Evolutionary conservation across 192 early-diverging fungal species (phyloP), one percentile per base, ranked within the genome.

Genomic region (Entomortierella parvispora): DNA sequence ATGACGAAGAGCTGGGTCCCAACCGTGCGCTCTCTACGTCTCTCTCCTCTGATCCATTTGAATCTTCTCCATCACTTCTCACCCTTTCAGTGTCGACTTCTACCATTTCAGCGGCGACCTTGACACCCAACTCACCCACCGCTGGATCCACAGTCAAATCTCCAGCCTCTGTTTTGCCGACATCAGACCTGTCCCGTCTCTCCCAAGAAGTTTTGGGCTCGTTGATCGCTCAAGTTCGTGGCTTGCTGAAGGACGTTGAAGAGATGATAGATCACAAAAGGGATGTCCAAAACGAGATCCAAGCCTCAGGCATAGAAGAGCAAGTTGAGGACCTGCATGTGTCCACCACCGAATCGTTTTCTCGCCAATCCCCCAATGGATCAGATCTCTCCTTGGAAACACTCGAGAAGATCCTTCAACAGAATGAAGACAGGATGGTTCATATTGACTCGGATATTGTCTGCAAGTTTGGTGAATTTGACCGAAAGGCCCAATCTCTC

Each of bases 261-360:
- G 59, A 68, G 14, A 76, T 62, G 71, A 29, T 37, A 3, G 59
- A 49, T 26, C 37, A 62, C 65, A 76, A 76, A 53, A 42, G 23
- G 15, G 33, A 49, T 0, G 53, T 76, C 14, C 49, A 68, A 37
- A 51, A 23, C 29, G 33, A 67, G 32, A 22, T 68, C 59, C 22
- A 43, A 29, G 43, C 33, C 11, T 11, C 14, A 6, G 23, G 58
- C 31, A n/a, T 47, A 0, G 61, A 62, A 28, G 22, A 58, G 18
- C 49, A 69, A 26, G 48, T 54, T 26, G 28, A 52, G 8, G n/a
- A 10, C 6, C 22, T 23, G 2, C 11, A 25, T 8, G 32, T 56
- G 18, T 34, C 49, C 4, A 3, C 37, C n/a, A 9, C 37, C 49
- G 18, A 59, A 54, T 32, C 18, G 7, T 22, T 22, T 9, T 28